Base-by-base conservation (phyloP, 345 rosid genomes). In the Orychophragmus violaceus region DNA sequence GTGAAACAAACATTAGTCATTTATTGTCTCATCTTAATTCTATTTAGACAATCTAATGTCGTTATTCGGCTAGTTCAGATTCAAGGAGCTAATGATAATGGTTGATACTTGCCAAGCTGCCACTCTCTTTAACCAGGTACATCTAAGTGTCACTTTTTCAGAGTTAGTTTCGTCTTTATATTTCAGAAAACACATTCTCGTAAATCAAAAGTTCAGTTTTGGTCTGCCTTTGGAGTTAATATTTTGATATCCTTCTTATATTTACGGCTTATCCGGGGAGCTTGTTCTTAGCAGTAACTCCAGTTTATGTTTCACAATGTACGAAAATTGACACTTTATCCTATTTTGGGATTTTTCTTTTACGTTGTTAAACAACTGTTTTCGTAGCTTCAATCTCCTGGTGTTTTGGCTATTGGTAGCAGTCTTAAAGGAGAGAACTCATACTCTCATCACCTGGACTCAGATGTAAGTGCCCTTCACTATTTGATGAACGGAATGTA, bases 101-200 rank as follows among this genome's bases (percentile, higher is more conserved):
- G 97, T 90, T 80, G 99, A 94, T 74, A 94, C 97, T 70, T 94
- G 99, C 76, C 99, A 94, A 85, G 99, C 97, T 54, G 88, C 97
- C 59, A 94, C 99, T 74, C 96, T 94, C 66, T 94, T 90, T 73
- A 82, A 84, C 70, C 97, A 94, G 95, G 99, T 93, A 60, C 37
- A 60, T 53, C 68, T 52, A 17, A 5, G 62, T 6, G 8, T 29
- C 30, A 30, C 56, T 17, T 59, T 29, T 42, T 57, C 46, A 49
- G 60, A 30, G 30, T 21, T 49, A 0, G 7, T 30, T 59, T 59
- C 2, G n/a, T 44, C 18, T 51, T 18, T 59, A 6, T 41, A 19
- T 30, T 30, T 13, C 23, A 22, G 22, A 17, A 23, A 54, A 12
- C 28, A 28, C 5, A 17, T 21, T 61, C 27, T 17, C 2, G 22